These are phyloP conservation scores for Westerdykella ornata DNA, from an alignment of 2,329 filamentous ascomycete genomes.

Conservation along the genomic window DNA sequence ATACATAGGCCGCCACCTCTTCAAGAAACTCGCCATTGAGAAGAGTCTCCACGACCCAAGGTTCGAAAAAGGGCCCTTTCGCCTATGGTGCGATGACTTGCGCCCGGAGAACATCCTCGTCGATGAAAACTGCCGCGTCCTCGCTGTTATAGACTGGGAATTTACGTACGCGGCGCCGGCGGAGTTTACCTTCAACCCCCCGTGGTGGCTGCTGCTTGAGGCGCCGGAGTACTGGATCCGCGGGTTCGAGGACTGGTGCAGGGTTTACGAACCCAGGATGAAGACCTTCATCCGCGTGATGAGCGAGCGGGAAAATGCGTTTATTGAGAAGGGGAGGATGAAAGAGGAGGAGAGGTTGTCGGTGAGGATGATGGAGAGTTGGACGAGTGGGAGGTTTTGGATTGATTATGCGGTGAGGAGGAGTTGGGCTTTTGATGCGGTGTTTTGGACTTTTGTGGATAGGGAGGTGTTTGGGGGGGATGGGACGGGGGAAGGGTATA, in stretches of 20 bases:
- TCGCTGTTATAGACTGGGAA: constrained; percentile 36
- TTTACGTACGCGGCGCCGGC: constrained; percentile 38
- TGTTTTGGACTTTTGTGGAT: constrained; percentile 9
- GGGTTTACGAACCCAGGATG: not conserved
- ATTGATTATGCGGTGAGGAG: constrained; percentile 12
- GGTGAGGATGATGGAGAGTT: constrained; percentile 12
- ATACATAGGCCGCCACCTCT: constrained; percentile 33
- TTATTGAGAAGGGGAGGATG: not conserved
- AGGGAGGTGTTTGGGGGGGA: constrained; percentile 3
- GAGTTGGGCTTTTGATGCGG: constrained; percentile 11
- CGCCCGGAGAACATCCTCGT: constrained; percentile 35
- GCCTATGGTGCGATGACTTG: constrained; percentile 37
- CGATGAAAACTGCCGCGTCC: constrained; percentile 30
- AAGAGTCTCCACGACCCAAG: constrained; percentile 5
- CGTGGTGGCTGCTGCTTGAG: constrained; percentile 35
- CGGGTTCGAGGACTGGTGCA: constrained; percentile 4
- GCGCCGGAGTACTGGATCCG: constrained; percentile 11
- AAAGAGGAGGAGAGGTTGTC: constrained; percentile 5
- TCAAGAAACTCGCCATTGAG: constrained; percentile 22
- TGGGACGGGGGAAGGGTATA: not conserved
- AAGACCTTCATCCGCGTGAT: not conserved
- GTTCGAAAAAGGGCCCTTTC: constrained; percentile 1
- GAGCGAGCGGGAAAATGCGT: not conserved
- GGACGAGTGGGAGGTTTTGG: constrained; percentile 15
- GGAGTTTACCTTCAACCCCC: constrained; percentile 31